Percentiles rank a stretch among this genome's conserved stretches.
Evolutionary conservation across 805 yeast genomes (phyloP).

Genomic region (Saturnispora kantuleensis): DNA sequence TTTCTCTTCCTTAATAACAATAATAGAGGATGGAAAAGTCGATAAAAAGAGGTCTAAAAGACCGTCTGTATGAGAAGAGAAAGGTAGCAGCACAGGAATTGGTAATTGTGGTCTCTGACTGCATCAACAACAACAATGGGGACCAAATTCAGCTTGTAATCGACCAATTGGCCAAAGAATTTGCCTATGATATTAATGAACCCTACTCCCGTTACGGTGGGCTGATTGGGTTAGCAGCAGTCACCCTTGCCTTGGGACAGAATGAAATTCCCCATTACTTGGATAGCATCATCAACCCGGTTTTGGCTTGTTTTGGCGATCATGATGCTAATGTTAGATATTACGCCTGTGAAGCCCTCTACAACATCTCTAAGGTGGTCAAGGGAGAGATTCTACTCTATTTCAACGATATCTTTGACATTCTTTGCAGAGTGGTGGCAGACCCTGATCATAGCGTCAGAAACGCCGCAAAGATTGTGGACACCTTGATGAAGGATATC

Average conservation of each 20-base stretch:
- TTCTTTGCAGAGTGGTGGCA: conserved; percentile 78
- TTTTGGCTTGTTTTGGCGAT: conserved; percentile 90
- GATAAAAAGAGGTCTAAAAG: conserved; percentile 58
- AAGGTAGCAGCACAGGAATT: conserved; percentile 69
- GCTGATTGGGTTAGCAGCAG: conserved; percentile 89
- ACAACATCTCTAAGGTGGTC: conserved; percentile 93
- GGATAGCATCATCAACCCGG: conserved; percentile 84
- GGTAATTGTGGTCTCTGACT: conserved; percentile 67
- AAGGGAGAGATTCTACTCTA: conserved; percentile 86
- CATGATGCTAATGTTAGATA: conserved; percentile 96
- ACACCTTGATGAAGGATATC: conserved; percentile 83
- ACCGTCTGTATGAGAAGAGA: conserved; percentile 67
- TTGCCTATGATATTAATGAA: conserved; percentile 74
- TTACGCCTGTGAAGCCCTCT: conserved; percentile 92
- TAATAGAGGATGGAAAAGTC: conserved; percentile 30
- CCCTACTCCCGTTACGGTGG: conserved; percentile 93
- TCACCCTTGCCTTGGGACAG: conserved; percentile 83
- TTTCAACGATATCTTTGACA: conserved; percentile 93
- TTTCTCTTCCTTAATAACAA: neutral
- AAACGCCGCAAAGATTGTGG: conserved; percentile 90
- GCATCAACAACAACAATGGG: conserved; percentile 44
- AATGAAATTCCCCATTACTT: conserved; percentile 75
- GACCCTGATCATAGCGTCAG: conserved; percentile 87
- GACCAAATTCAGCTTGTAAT: conserved; percentile 55
- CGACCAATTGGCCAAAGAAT: conserved; percentile 65